Evolutionary conservation across 768 basidiomycete genomes (phyloP).

Genomic region (Peribolospora kevripleyi): DNA sequence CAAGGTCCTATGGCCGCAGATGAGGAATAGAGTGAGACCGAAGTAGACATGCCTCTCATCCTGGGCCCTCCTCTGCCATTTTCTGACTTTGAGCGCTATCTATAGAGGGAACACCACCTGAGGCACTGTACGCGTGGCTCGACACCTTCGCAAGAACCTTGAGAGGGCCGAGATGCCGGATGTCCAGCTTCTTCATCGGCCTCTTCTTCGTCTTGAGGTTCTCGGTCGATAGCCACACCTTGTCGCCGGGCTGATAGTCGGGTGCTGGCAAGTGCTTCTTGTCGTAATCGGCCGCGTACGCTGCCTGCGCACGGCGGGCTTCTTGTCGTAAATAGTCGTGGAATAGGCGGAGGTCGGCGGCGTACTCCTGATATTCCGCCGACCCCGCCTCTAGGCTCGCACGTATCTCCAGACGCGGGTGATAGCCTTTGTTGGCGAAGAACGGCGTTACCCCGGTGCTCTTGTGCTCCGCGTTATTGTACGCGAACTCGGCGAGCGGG

Average conservation of each 20-base stretch:
- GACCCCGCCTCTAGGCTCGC: neutral
- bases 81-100: no score
- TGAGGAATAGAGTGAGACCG: no score
- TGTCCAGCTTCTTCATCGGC: neutral
- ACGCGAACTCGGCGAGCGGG: conserved; percentile 17
- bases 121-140: no score
- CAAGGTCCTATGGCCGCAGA: no score
- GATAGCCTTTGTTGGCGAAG: conserved; percentile 7
- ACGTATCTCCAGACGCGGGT: neutral
- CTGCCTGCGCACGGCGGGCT: neutral
- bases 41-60: no score
- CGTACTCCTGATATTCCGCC: no score
- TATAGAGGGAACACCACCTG: no score
- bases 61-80: no score
- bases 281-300: neutral
- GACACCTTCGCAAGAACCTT: no score
- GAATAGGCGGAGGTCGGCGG: no score
- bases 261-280: neutral
- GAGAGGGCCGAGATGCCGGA: neutral
- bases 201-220: neutral
- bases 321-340: no score
- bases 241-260: neutral
- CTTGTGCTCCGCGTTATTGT: conserved; percentile 18
- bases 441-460: conserved; percentile 19
- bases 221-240: neutral